phyloP scores from a whole-genome alignment of 495 filamentous ascomycete genomes.

The Penicillium cataractarum region DNA sequence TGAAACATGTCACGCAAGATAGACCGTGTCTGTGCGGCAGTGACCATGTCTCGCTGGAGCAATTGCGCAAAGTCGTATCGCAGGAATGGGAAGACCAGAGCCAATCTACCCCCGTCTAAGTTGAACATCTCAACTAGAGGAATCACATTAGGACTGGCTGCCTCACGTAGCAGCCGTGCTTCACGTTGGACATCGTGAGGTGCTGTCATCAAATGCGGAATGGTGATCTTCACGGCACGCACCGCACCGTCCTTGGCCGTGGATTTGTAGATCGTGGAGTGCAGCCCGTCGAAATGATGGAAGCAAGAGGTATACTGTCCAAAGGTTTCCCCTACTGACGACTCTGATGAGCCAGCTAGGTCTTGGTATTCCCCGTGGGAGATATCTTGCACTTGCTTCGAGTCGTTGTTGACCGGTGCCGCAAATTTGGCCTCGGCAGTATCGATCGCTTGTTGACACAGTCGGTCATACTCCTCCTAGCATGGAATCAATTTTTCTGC shows the following conservation, averaged over 20 bases:
- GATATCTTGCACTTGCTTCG: conserved; percentile 21
- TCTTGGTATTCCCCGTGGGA: conserved; percentile 8
- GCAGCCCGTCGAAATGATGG: conserved; percentile 73
- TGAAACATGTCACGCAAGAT: conserved; percentile 69
- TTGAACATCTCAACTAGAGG: conserved; percentile 71
- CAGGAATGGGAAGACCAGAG: conserved; percentile 84
- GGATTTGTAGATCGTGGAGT: conserved; percentile 80
- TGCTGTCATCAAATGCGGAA: conserved; percentile 67
- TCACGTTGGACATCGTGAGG: conserved; percentile 84
- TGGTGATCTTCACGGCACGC: conserved; percentile 87
- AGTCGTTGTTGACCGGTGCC: conserved; percentile 23
- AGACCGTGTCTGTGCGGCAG: conserved; percentile 45
- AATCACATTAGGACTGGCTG: conserved; percentile 59
- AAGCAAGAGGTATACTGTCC: conserved; percentile 72
- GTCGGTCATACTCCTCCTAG: conserved; percentile 53
- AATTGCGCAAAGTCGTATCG: conserved; percentile 69
- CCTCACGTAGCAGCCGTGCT: conserved; percentile 65
- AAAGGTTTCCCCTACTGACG: conserved; percentile 53
- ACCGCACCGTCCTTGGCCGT: conserved; percentile 37
- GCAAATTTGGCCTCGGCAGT: conserved; percentile 26
- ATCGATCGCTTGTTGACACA: conserved; percentile 48
- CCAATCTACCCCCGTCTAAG: conserved; percentile 68
- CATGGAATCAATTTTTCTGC: background rate
- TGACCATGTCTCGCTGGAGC: conserved; percentile 53
- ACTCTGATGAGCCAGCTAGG: background rate